A percentile compares a stretch with the other conserved stretches of the same genome.
phyloP scores from a whole-genome alignment of 1,139 yeast species.

The Lodderomyces parapsilosis region DNA sequence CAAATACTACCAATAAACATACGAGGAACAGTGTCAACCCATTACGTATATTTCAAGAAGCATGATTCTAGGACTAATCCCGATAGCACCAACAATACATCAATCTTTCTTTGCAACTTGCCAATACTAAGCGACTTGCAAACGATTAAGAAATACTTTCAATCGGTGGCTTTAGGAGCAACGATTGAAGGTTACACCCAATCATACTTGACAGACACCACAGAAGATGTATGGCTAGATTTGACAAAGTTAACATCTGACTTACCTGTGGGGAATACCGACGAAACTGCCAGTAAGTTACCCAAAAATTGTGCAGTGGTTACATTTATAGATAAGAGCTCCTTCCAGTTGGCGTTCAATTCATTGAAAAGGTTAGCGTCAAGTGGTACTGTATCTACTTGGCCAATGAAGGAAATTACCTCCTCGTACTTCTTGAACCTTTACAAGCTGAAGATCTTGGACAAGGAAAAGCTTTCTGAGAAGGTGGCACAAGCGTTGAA shows the following conservation, averaged over 20 bases:
- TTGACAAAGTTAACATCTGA: slow-evolving; percentile 61
- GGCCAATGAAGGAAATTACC: slow-evolving; percentile 34
- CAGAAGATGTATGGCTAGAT: slow-evolving; percentile 57
- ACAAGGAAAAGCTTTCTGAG: slow-evolving; percentile 45
- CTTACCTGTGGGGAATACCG: slow-evolving; percentile 24
- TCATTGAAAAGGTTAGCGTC: slow-evolving; percentile 53
- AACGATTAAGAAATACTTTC: slow-evolving; percentile 57
- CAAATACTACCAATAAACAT: slow-evolving; percentile 48
- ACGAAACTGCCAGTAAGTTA: slow-evolving; percentile 35
- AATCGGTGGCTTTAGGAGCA: slow-evolving; percentile 58
- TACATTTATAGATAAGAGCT: slow-evolving; percentile 72
- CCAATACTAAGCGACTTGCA: slow-evolving; percentile 61
- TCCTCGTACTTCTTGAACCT: slow-evolving; percentile 29
- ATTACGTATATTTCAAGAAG: slow-evolving; percentile 61
- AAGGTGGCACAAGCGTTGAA: slow-evolving; percentile 59
- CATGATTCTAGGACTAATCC: slow-evolving; percentile 48
- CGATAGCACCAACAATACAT: slow-evolving; percentile 25
- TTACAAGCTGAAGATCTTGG: slow-evolving; percentile 36
- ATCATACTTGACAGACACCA: slow-evolving; percentile 38
- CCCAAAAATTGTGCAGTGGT: slow-evolving; percentile 76
- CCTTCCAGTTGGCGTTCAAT: slow-evolving; percentile 63
- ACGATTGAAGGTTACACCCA: slow-evolving; percentile 51
- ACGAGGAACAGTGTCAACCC: slow-evolving; percentile 31
- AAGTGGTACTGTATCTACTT: slow-evolving; percentile 21
- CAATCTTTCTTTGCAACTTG: slow-evolving; percentile 73